Evolutionary conservation across 164 flowering plant species (phyloP), one percentile per base, ranked within the genome.

Genomic region (Piper betle): DNA sequence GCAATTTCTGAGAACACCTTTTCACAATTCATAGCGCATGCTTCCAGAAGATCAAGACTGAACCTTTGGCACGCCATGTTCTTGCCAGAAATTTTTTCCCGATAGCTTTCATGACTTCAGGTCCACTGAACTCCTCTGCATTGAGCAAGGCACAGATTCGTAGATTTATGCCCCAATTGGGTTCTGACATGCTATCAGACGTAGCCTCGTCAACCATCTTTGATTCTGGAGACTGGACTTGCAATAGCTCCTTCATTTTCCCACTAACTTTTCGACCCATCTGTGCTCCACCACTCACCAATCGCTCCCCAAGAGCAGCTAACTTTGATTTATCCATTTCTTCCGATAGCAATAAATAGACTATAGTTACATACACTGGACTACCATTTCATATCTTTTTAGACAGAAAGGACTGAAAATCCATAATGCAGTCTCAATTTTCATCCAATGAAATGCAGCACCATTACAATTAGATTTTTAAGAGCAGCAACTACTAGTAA

Each of bases 1-100:
- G 96, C 97, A 50, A 91, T 79, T 70, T 81, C 90, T 0, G 92
- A 86, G 69, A 81, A 85, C 40, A 88, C 91, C 81, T 88, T 88
- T 67, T 91, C 95, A 60, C 98, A 91, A 64, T 88, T 91, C 82
- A 81, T 81, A 7, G 87, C 74, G 58, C 83, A 80, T 33, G 83
- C 68, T 73, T 91, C 98, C 69, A 91, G 62, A 67, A 91, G 73
- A 62, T 86, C 98, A 50, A 91, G 81, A 60, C 80, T 70, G 65
- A 88, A 71, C 62, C 74, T 72, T 64, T 82, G 94, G 54, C 71
- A 72, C 59, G 62, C 68, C 39, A 50, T 68, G 54, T 62, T 84
- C 68, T 72, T 75, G 39, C 82, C 67, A 43, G 63, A 46, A 4
- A 91, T 66, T 77, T 83, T 83, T 67, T 84, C 81, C 86, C 86